Evolutionary conservation across 1,284 basidiomycete species (phyloP).

Genomic region (Tranzscheliella williamsii): DNA sequence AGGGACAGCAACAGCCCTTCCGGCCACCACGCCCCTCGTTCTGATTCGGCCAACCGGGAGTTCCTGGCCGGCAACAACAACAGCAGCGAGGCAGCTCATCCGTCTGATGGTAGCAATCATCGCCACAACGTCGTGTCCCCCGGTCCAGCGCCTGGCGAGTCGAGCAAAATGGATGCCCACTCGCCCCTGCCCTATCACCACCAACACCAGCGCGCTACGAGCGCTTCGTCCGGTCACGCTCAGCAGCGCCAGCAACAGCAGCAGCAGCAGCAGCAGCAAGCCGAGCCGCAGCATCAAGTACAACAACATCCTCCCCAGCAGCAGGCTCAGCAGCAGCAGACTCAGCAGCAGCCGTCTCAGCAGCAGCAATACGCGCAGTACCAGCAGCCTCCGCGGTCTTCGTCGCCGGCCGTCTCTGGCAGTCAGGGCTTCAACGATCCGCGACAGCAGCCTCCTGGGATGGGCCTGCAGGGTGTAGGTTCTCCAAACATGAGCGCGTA

Average conservation of each 20-base stretch:
- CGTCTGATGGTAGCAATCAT: no score
- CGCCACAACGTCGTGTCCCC: constrained; percentile 6
- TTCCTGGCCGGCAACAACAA: constrained; percentile 13
- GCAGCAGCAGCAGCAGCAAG: constrained; percentile 14
- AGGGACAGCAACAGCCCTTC: not conserved
- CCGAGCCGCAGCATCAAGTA: constrained; percentile 7
- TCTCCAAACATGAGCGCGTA: constrained; percentile 16
- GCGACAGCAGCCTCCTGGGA: constrained; percentile 16
- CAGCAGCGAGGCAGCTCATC: no score
- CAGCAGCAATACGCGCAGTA: constrained; percentile 1
- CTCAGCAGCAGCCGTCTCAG: not conserved
- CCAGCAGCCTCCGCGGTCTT: constrained; percentile 11
- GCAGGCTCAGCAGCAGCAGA: constrained; percentile 14
- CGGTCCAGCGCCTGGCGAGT: constrained; percentile 11
- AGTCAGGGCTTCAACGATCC: constrained; percentile 14
- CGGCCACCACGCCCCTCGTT: not conserved
- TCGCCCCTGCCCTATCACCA: constrained; percentile 23
- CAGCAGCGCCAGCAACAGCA: constrained; percentile 15
- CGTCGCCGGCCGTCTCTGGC: constrained; percentile 17
- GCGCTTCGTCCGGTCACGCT: constrained; percentile 14
- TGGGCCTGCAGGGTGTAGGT: constrained; percentile 12
- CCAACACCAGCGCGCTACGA: constrained; percentile 35
- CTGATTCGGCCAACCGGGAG: constrained; percentile 20
- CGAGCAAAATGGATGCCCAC: constrained; percentile 13
- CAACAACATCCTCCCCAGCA: constrained; percentile 8